phyloP scores from a whole-genome alignment of 225 moss, liverwort and hornwort genomes.

The Asterella californica region DNA sequence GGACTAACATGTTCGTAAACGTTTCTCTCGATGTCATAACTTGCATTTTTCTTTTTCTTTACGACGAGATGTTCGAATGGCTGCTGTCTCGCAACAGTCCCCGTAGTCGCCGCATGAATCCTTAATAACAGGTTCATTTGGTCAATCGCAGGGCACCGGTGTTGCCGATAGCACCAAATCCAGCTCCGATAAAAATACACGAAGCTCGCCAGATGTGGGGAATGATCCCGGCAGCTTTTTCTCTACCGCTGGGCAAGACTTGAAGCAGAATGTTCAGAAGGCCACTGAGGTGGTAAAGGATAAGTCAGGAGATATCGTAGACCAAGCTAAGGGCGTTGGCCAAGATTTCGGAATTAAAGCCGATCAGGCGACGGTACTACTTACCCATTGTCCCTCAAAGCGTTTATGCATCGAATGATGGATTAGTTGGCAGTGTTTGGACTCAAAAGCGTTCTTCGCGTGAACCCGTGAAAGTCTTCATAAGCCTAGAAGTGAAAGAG shows the following conservation, averaged over 20 bases:
- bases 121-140: neutral
- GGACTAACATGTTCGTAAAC: too few species aligned
- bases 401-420: neutral
- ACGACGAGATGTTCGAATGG: neutral
- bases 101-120: neutral
- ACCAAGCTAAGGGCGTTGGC: neutral
- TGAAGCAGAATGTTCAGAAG: neutral
- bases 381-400: neutral
- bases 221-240: neutral
- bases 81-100: neutral
- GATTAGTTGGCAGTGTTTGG: neutral
- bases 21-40: too few species aligned
- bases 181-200: neutral
- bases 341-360: slow-evolving; percentile 10
- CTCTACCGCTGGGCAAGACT: neutral
- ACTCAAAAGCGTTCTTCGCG: neutral
- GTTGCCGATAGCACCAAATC: neutral
- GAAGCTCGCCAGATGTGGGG: neutral
- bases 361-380: neutral
- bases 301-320: slow-evolving; percentile 1
- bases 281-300: neutral
- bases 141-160: neutral
- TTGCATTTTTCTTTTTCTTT: neutral
- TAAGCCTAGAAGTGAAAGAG: neutral
- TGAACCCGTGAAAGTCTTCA: neutral